These are phyloP conservation scores for Candida sanyaensis DNA, from an alignment of 1,139 yeast genomes.

Conservation along the genomic window DNA sequence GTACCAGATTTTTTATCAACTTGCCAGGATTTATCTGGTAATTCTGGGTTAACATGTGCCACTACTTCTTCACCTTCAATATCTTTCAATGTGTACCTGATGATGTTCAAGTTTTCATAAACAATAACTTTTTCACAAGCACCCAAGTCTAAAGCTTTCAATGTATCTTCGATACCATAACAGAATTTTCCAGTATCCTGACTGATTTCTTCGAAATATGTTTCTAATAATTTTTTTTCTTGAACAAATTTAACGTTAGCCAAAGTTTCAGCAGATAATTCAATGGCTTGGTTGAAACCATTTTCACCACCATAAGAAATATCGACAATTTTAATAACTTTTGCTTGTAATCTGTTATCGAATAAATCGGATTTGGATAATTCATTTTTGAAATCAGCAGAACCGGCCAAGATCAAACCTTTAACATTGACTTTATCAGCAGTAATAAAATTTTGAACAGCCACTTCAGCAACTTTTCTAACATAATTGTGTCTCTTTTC, in stretches of 20 bases:
- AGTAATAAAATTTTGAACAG: conserved; percentile 94
- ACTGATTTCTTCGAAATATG: conserved; percentile 93
- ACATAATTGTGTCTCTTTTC: conserved; percentile 98
- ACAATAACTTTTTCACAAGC: conserved; percentile 93
- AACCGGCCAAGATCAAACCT: conserved; percentile 96
- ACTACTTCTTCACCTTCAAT: conserved; percentile 77
- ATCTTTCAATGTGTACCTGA: conserved; percentile 84
- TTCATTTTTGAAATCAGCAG: conserved; percentile 97
- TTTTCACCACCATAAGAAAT: conserved; percentile 98
- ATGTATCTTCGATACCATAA: conserved; percentile 94
- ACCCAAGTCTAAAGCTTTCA: conserved; percentile 94
- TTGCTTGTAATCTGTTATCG: conserved; percentile 83
- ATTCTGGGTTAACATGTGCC: conserved; percentile 70
- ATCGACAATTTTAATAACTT: conserved; percentile 90
- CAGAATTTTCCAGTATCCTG: conserved; percentile 97
- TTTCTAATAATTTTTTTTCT: conserved; percentile 91
- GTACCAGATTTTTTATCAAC: conserved; percentile 83
- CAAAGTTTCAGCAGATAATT: conserved; percentile 92
- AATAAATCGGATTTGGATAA: conserved; percentile 90
- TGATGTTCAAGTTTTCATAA: conserved; percentile 83
- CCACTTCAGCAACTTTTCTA: conserved; percentile 96
- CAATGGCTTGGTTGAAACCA: conserved; percentile 98
- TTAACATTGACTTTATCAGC: conserved; percentile 90
- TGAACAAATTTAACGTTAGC: conserved; percentile 97
- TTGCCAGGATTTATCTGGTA: conserved; percentile 75